These are phyloP conservation scores for Xylariaceae sp. DNA, from an alignment of 2,329 filamentous ascomycete species.

Conservation along the genomic window DNA sequence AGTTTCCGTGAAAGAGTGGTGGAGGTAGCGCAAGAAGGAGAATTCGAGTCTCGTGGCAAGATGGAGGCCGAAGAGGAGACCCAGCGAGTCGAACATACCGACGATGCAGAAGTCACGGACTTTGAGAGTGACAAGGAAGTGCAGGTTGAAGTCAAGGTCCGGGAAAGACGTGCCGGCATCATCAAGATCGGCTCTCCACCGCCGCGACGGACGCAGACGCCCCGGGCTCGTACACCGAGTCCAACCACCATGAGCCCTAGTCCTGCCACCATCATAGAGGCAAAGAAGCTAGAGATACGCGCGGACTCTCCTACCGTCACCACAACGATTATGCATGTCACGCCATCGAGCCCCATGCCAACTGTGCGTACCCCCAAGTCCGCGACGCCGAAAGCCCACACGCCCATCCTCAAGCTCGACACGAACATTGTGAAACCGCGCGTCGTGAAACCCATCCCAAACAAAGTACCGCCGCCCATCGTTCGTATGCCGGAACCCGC, in stretches of 20 bases:
- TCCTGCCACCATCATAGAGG: neutral
- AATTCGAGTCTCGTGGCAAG: conserved; percentile 1
- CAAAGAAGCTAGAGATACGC: too few species aligned
- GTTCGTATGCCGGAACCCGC: too few species aligned
- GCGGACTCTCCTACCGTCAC: too few species aligned
- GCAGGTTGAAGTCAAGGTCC: neutral
- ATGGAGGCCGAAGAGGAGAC: conserved; percentile 19
- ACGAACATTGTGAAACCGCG: conserved; percentile 20
- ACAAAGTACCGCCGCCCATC: neutral
- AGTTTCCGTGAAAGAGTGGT: too few species aligned
- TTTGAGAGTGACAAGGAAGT: neutral
- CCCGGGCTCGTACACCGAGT: neutral
- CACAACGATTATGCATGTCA: neutral
- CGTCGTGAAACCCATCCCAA: conserved; percentile 18
- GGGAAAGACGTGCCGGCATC: neutral
- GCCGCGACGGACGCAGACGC: conserved; percentile 1
- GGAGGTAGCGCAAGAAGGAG: neutral
- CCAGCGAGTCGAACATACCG: neutral
- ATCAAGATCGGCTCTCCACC: conserved; percentile 14
- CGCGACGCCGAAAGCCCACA: conserved; percentile 13
- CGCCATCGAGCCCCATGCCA: neutral
- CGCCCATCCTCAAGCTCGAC: conserved; percentile 22
- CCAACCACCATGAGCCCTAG: too few species aligned
- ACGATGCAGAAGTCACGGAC: too few species aligned
- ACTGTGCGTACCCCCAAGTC: neutral